These are phyloP conservation scores for Magnaporthales sp. DNA, from an alignment of 2,329 filamentous ascomycete genomes.

Conservation along the genomic window DNA sequence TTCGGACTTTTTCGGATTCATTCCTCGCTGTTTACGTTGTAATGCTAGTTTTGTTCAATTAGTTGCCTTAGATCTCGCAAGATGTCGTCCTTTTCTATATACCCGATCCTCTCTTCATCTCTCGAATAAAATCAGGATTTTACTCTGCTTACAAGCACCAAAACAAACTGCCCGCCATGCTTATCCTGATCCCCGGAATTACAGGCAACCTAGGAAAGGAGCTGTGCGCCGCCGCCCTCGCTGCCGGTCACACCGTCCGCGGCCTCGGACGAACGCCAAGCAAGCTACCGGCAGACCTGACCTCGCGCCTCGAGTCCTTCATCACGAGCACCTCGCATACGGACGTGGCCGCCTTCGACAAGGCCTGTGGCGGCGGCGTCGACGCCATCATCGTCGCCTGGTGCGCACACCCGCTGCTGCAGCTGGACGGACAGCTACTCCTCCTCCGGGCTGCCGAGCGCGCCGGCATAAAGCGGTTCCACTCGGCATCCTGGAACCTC, in stretches of 20 bases:
- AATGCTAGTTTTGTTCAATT: too few relatives aligned
- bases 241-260: slow-evolving; percentile 23
- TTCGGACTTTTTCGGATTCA: too few relatives aligned
- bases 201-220: slow-evolving; percentile 25
- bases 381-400: slow-evolving; percentile 8
- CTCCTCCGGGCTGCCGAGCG: slow-evolving; percentile 26
- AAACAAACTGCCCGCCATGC: slow-evolving; percentile 16
- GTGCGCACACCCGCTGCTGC: slow-evolving; percentile 9
- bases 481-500: slow-evolving; percentile 21
- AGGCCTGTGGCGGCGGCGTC: slow-evolving; percentile 6
- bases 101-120: too few relatives aligned
- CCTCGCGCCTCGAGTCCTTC: not conserved
- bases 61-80: too few relatives aligned
- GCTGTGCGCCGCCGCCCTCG: slow-evolving; percentile 15
- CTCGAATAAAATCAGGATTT: too few relatives aligned
- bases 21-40: too few relatives aligned
- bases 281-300: not conserved
- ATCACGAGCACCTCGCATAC: slow-evolving; percentile 13
- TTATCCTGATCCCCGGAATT: slow-evolving; percentile 26
- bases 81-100: too few relatives aligned
- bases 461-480: slow-evolving; percentile 21
- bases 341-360: slow-evolving; percentile 6
- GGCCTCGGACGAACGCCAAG: slow-evolving; percentile 13
- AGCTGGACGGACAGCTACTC: slow-evolving; percentile 24
- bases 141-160: too few relatives aligned